phyloP scores from a whole-genome alignment of 2,329 filamentous ascomycete genomes.

The Claviceps digitariae region DNA sequence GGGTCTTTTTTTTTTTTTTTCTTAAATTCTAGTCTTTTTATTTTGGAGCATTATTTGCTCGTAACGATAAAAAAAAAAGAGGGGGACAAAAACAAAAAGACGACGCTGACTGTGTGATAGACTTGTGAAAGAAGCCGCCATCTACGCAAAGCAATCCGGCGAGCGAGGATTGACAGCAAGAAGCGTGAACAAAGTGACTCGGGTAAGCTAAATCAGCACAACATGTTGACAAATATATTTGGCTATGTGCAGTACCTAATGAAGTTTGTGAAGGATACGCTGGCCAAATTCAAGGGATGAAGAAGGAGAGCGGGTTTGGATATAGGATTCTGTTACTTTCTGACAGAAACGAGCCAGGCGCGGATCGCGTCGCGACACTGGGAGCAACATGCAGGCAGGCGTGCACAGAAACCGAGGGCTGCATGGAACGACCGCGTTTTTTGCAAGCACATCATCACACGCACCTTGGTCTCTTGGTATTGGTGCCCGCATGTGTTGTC shows the following conservation, averaged over 20 bases:
- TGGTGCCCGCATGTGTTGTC: neutral
- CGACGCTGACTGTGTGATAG: slow-evolving; percentile 26
- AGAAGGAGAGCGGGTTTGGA: neutral
- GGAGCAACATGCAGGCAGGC: neutral
- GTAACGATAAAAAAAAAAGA: no score
- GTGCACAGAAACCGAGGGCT: neutral
- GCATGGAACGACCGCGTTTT: neutral
- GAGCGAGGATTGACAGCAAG: slow-evolving; percentile 63
- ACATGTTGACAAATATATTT: slow-evolving; percentile 4
- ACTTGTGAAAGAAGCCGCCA: slow-evolving; percentile 66
- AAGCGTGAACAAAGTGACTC: slow-evolving; percentile 64
- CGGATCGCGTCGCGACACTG: neutral
- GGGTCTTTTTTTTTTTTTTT: neutral
- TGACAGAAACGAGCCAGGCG: neutral
- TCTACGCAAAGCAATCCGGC: slow-evolving; percentile 59
- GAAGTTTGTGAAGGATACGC: slow-evolving; percentile 36
- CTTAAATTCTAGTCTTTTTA: neutral
- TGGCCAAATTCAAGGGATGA: slow-evolving; percentile 57
- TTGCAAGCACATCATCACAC: neutral
- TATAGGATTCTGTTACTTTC: neutral
- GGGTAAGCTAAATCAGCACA: slow-evolving; percentile 34
- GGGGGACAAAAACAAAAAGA: neutral
- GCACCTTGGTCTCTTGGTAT: neutral
- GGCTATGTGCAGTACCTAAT: neutral
- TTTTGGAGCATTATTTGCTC: neutral